phyloP scores from a whole-genome alignment of 495 filamentous ascomycete species.

The Evernia prunastri region DNA sequence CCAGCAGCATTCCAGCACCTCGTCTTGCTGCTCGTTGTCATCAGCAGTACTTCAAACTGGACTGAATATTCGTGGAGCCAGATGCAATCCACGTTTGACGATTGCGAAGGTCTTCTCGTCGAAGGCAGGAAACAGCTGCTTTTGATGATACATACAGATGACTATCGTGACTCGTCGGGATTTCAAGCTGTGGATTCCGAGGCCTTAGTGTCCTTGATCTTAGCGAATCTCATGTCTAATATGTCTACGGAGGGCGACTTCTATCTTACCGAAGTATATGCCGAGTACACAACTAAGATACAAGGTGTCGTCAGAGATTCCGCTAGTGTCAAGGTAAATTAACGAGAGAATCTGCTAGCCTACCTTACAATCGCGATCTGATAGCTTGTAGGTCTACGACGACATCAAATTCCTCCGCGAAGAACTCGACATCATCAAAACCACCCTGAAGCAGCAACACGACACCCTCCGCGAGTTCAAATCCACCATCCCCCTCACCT shows the following conservation, averaged over 20 bases:
- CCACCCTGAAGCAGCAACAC: conserved; percentile 24
- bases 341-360: conserved; percentile 31
- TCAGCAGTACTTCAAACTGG: conserved; percentile 1
- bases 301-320: conserved; percentile 7
- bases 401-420: conserved; percentile 33
- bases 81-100: conserved; percentile 8
- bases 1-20: conserved; percentile 17
- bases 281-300: conserved; percentile 32
- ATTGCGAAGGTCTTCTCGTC: conserved; percentile 5
- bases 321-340: conserved; percentile 2
- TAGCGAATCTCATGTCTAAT: conserved; percentile 31
- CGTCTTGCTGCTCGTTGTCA: conserved; percentile 14
- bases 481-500: conserved; percentile 19
- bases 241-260: conserved; percentile 20
- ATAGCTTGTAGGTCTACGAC: conserved; percentile 30
- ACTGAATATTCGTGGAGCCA: conserved; percentile 12
- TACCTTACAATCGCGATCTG: conserved; percentile 31
- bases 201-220: conserved; percentile 31
- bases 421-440: conserved; percentile 34
- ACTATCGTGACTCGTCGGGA: conserved; percentile 30
- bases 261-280: conserved; percentile 34
- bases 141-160: conserved; percentile 14
- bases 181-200: conserved; percentile 35
- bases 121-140: conserved; percentile 18
- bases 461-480: conserved; percentile 15